These are phyloP conservation scores for Hypomyces perniciosus DNA, from an alignment of 2,329 filamentous ascomycete genomes.

Conservation along the genomic window DNA sequence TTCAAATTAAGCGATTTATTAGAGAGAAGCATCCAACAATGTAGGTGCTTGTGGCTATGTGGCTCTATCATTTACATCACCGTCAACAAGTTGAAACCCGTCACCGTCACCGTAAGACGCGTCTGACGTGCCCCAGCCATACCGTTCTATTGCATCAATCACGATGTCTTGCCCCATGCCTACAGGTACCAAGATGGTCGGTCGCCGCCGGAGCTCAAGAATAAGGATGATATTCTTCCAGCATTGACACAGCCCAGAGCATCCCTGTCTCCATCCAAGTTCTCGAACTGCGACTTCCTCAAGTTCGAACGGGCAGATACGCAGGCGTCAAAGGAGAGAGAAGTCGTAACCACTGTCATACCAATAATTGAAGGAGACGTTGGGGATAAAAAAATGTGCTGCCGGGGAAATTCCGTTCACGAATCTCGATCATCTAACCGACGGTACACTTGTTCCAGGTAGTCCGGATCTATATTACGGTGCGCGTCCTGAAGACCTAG, in stretches of 20 bases:
- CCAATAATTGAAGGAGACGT: slow-evolving; percentile 25
- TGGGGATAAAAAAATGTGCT: slow-evolving; percentile 18
- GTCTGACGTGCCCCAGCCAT: too few species aligned
- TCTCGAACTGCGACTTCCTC: slow-evolving; percentile 25
- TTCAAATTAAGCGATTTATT: too few species aligned
- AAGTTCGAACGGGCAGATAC: slow-evolving; percentile 25
- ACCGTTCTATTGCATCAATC: slow-evolving; percentile 6
- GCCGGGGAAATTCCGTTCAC: slow-evolving; percentile 25
- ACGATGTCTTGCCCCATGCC: slow-evolving; percentile 12
- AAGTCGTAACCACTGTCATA: slow-evolving; percentile 26
- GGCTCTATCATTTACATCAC: too few species aligned
- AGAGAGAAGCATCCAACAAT: too few species aligned
- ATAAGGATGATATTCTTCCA: slow-evolving; percentile 16
- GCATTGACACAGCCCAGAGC: slow-evolving; percentile 10
- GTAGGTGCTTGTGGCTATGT: too few species aligned
- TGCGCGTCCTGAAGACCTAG: slow-evolving; percentile 24
- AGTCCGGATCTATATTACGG: slow-evolving; percentile 32
- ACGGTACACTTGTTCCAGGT: slow-evolving; percentile 23
- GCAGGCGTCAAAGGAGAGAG: slow-evolving; percentile 28
- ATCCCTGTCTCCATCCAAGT: slow-evolving; percentile 33
- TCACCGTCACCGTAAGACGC: too few species aligned
- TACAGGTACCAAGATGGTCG: slow-evolving; percentile 16
- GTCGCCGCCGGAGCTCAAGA: slow-evolving; percentile 14
- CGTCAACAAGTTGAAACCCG: too few species aligned
- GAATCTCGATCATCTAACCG: slow-evolving; percentile 32